Evolutionary conservation across 495 filamentous ascomycete genomes (phyloP), one percentile per base, ranked within the genome.

Genomic region (Penicillium angulare): DNA sequence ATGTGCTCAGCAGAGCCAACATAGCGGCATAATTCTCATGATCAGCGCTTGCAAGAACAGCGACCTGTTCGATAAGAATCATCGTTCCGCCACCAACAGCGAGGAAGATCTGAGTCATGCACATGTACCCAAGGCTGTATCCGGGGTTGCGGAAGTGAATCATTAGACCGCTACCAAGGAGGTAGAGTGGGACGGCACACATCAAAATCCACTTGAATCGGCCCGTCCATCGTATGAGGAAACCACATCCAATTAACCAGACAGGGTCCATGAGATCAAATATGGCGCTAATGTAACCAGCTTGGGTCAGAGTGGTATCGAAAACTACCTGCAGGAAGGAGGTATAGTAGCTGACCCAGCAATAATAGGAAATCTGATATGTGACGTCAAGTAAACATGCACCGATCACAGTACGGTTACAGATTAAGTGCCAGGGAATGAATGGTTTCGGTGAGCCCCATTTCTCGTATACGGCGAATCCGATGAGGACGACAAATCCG

Each of bases 41-140:
- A 4, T 74, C 64, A 0, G 78, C 75, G 3, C 79, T 82, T 0
- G 86, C 84, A 75, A 89, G 83, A 56, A 81, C 74, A 2, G 84
- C 83, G 20, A 89, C 78, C 54, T 89, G 80, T 57, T 83, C 79
- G 53, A 67, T 71, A 56, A 89, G 81, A 47, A 88, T 63, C 9
- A 84, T 62, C 6, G 72, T 77, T 18, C 77, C 74, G 0, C 83
- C 85, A 12, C 73, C 71, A 31, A 90, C 71, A 22, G 86, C 79
- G 58, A 88, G 84, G 67, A 88, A 80, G 56, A 90, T 82, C 63
- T 90, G 81, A 56, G 78, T 84, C 80, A 87, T 85, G 61, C 87
- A 68, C 21, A 90, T 70, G 59, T 84, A 86, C 5, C 83, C 85
- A 31, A 88, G 65, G 41, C 68, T 55, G n/a, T 65, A 66, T 43